A percentile compares a stretch with the other conserved stretches of the same genome.
These are phyloP conservation scores for Exserohilum rostratum DNA, from an alignment of 2,329 filamentous ascomycete genomes.

Conservation along the genomic window DNA sequence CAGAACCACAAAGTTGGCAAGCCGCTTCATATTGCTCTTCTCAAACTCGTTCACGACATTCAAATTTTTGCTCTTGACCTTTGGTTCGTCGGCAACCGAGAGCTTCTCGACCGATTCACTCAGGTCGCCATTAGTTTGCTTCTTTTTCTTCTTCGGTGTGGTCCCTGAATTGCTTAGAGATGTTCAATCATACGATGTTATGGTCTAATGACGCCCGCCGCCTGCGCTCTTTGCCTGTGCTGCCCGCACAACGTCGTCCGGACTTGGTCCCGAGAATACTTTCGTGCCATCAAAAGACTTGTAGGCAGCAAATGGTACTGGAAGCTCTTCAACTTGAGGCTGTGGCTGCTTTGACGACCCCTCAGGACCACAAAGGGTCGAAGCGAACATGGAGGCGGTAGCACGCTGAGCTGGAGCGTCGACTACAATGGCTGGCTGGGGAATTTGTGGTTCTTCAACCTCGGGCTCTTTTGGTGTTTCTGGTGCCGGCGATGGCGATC, in stretches of 20 bases:
- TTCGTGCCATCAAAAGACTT: slow-evolving; percentile 53
- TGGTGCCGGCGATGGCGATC: slow-evolving; percentile 33
- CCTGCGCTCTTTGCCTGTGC: slow-evolving; percentile 67
- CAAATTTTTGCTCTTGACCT: slow-evolving; percentile 74
- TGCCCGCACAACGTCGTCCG: slow-evolving; percentile 85
- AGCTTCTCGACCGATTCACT: slow-evolving; percentile 57
- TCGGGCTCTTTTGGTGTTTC: slow-evolving; percentile 21
- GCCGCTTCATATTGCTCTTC: slow-evolving; percentile 76
- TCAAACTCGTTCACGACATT: slow-evolving; percentile 83
- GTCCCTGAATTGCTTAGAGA: slow-evolving; percentile 35
- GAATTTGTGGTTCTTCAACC: slow-evolving; percentile 19
- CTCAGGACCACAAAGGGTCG: slow-evolving; percentile 52
- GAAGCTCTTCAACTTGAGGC: slow-evolving; percentile 22
- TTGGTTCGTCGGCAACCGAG: slow-evolving; percentile 56
- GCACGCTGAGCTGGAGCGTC: slow-evolving; percentile 51
- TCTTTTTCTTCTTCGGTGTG: slow-evolving; percentile 38
- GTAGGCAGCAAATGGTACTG: slow-evolving; percentile 51
- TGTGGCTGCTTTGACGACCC: slow-evolving; percentile 6
- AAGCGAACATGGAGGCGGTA: slow-evolving; percentile 59
- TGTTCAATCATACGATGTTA: slow-evolving; percentile 4
- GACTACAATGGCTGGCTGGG: slow-evolving; percentile 28
- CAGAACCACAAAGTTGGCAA: slow-evolving; percentile 89
- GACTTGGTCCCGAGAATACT: slow-evolving; percentile 84
- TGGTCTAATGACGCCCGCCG: slow-evolving; percentile 42
- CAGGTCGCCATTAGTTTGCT: slow-evolving; percentile 39